A percentile compares a stretch with the other conserved stretches of the same genome.
phyloP scores from a whole-genome alignment of 1,139 yeast species.

The Diutina siamensis region DNA sequence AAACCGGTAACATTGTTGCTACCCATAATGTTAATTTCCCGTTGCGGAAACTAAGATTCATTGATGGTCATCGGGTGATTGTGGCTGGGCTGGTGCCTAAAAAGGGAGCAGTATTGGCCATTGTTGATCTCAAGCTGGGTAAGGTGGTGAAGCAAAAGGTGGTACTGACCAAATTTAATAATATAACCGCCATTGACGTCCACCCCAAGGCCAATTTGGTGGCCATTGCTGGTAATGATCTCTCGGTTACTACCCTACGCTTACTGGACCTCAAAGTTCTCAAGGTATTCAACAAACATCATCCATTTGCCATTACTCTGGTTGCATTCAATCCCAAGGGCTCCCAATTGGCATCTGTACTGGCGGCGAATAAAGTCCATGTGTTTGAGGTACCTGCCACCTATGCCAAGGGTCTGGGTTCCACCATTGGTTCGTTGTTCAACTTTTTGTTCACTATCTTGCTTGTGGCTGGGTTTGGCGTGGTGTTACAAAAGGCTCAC shows the following conservation, averaged over 20 bases:
- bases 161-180: constrained; percentile 44
- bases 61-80: constrained; percentile 39
- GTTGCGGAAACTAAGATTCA: constrained; percentile 51
- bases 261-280: constrained; percentile 39
- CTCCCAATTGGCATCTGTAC: constrained; percentile 56
- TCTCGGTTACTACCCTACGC: constrained; percentile 47
- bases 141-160: constrained; percentile 30
- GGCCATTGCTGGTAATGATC: constrained; percentile 70
- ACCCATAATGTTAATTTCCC: constrained; percentile 17
- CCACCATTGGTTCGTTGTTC: constrained; percentile 30
- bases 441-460: constrained; percentile 31
- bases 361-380: constrained; percentile 69
- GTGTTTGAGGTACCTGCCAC: constrained; percentile 51
- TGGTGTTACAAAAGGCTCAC: constrained; percentile 30
- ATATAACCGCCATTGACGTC: constrained; percentile 61
- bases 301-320: constrained; percentile 70
- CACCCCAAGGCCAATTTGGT: constrained; percentile 34
- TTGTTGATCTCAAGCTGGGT: constrained; percentile 31
- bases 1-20: constrained; percentile 27
- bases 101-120: constrained; percentile 27
- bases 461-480: constrained; percentile 33
- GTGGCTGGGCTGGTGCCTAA: constrained; percentile 44
- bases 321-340: constrained; percentile 65
- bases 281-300: constrained; percentile 48
- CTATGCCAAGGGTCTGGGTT: constrained; percentile 28